Base-by-base conservation (phyloP, 495 filamentous ascomycete species). In the Penicillium argentinense region DNA sequence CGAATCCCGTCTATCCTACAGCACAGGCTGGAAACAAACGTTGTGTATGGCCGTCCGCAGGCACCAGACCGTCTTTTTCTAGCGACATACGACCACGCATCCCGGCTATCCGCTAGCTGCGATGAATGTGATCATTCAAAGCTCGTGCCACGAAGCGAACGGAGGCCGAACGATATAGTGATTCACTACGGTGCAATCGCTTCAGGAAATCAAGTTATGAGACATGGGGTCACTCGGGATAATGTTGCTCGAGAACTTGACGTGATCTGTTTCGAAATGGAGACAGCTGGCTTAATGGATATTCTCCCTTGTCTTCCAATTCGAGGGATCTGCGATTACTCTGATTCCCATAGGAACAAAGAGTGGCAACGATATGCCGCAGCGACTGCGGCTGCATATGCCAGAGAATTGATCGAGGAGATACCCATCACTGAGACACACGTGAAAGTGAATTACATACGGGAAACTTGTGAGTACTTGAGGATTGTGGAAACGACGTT, bases 331-430 rank as follows among this genome's bases (percentile, higher is more conserved):
- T 59, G 56, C 29, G 60, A 66, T 21, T 63, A 61, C 42, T 30
- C 56, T 8, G 62, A 66, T 28, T 56, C 56, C 1, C 54, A 54
- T 14, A 66, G 61, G 45, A 59, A 61, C 23, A 47, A 61, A n/a
- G 26, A 17, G 3, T 66, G 60, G 62, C 60, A 66, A 27, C 9
- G 21, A 27, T 63, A 63, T 39, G 62, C 60, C 1, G 62, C 60
- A 0, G 53, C 57, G 3, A 49, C 37, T 2, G 57, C 62, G n/a
- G 62, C 62, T 7, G 45, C 37, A 26, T 48, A 18, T 26, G 27
- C 45, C 32, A 40, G 24, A 11, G 36, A 39, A 12, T 25, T 40
- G 2, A 13, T 48, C n/a, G 8, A n/a, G 6, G 7, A 16, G 3
- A 8, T 30, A 30, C 28, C 5, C 11, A 3, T n/a, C 11, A n/a